Evolutionary conservation across 768 basidiomycete genomes (phyloP).

Genomic region (Xerocomus spinulosus): DNA sequence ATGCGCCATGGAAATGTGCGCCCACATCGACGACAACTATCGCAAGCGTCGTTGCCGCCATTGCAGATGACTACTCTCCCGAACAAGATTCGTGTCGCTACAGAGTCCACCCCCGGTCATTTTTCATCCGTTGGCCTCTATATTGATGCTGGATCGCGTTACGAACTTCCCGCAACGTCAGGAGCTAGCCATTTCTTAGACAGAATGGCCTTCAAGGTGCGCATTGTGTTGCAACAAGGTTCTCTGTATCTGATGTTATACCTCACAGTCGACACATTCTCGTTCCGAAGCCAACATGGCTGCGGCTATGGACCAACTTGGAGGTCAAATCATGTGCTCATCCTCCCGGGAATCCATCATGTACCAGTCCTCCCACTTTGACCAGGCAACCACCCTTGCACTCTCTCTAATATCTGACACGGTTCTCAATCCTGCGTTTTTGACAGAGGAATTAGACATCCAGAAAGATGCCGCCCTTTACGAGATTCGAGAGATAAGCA

Average conservation of each 20-base stretch:
- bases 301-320: slow-evolving; percentile 72
- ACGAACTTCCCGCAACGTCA: slow-evolving; percentile 66
- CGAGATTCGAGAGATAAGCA: slow-evolving; percentile 81
- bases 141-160: slow-evolving; percentile 89
- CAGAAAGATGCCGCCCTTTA: slow-evolving; percentile 87
- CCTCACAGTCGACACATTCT: slow-evolving; percentile 61
- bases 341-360: slow-evolving; percentile 92
- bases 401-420: slow-evolving; percentile 91
- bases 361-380: slow-evolving; percentile 96
- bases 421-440: slow-evolving; percentile 71
- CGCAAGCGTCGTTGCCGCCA: slow-evolving; percentile 30
- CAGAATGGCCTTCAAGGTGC: slow-evolving; percentile 94
- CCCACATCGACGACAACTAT: slow-evolving; percentile 23
- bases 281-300: slow-evolving; percentile 78
- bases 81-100: slow-evolving; percentile 89
- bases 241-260: slow-evolving; percentile 2
- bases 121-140: slow-evolving; percentile 93
- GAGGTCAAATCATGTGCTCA: slow-evolving; percentile 88
- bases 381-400: slow-evolving; percentile 74
- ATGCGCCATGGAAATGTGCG: slow-evolving; percentile 33
- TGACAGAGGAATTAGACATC: slow-evolving; percentile 71
- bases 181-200: slow-evolving; percentile 93
- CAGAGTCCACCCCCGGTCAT: slow-evolving; percentile 86
- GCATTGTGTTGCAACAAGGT: slow-evolving; percentile 2
- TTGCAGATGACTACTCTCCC: slow-evolving; percentile 78